Evolutionary conservation across 345 rosid genomes (phyloP).

Genomic region (Isatis tinctoria): DNA sequence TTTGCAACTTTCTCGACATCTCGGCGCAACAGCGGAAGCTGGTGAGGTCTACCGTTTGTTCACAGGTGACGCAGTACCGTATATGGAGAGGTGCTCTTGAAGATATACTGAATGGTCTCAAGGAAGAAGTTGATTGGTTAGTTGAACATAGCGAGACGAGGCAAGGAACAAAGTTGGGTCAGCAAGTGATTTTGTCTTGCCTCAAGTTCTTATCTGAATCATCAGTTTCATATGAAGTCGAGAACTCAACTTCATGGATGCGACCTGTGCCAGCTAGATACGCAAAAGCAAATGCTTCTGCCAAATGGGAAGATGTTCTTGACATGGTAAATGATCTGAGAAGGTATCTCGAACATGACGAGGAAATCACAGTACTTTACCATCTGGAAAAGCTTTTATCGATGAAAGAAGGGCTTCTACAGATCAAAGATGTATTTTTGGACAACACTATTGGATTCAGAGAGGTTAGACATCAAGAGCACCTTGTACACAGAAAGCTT

Average conservation of each 20-base stretch:
- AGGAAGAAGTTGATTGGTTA: constrained; percentile 48
- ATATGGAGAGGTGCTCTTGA: constrained; percentile 66
- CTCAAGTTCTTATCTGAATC: constrained; percentile 53
- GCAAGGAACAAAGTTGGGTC: constrained; percentile 46
- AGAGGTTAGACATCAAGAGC: constrained; percentile 64
- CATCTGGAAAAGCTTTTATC: constrained; percentile 56
- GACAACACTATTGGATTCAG: constrained; percentile 63
- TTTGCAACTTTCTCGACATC: constrained; percentile 49
- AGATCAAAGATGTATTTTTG: constrained; percentile 60
- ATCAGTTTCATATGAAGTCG: constrained; percentile 35
- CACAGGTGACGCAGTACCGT: constrained; percentile 66
- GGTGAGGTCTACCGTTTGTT: constrained; percentile 50
- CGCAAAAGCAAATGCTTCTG: constrained; percentile 27
- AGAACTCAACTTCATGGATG: constrained; percentile 65
- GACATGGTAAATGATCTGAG: constrained; percentile 73
- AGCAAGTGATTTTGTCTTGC: constrained; percentile 62
- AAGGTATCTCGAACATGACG: constrained; percentile 40
- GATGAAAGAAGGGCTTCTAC: constrained; percentile 82
- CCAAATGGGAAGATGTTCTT: constrained; percentile 74
- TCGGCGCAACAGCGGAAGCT: constrained; percentile 70
- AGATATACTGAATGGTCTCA: constrained; percentile 55
- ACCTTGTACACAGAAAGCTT: constrained; percentile 61
- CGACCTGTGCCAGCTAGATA: constrained; percentile 43
- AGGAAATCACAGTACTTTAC: constrained; percentile 30
- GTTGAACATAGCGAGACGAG: constrained; percentile 29